phyloP scores from a whole-genome alignment of 2,329 filamentous ascomycete species.

The Pseudopyrenochaeta lycopersici region DNA sequence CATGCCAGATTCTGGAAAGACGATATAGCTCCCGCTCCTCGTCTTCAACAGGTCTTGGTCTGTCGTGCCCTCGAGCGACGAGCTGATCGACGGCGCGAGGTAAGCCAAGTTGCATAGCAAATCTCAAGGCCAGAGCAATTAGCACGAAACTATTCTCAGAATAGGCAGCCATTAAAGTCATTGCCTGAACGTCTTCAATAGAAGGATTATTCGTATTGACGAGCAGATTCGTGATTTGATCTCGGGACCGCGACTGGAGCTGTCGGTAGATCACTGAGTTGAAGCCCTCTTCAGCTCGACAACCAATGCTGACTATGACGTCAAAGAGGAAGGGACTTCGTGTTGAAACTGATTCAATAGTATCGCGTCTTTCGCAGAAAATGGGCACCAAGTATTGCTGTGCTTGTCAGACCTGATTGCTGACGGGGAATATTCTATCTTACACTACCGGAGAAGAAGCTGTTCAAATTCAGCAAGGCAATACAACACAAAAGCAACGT shows the following conservation, averaged over 20 bases:
- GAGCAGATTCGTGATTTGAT: slow-evolving; percentile 58
- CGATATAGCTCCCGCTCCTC: slow-evolving; percentile 47
- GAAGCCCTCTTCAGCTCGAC: slow-evolving; percentile 57
- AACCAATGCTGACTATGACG: slow-evolving; percentile 62
- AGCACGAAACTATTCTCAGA: slow-evolving; percentile 62
- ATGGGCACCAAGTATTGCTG: slow-evolving; percentile 61
- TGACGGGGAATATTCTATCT: not conserved
- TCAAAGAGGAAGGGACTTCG: slow-evolving; percentile 62
- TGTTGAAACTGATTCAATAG: slow-evolving; percentile 55
- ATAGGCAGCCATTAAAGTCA: slow-evolving; percentile 63
- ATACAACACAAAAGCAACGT: not conserved
- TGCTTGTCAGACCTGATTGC: slow-evolving; percentile 1
- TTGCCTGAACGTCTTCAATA: slow-evolving; percentile 62
- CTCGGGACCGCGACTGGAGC: slow-evolving; percentile 42
- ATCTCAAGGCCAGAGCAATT: slow-evolving; percentile 60
- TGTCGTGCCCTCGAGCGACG: slow-evolving; percentile 39
- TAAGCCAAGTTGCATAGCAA: slow-evolving; percentile 60
- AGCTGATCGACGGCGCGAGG: slow-evolving; percentile 51
- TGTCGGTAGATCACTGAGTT: slow-evolving; percentile 49
- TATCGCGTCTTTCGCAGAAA: slow-evolving; percentile 58
- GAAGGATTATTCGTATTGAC: slow-evolving; percentile 52
- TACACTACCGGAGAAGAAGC: slow-evolving; percentile 46
- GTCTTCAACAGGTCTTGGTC: slow-evolving; percentile 8
- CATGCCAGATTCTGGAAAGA: slow-evolving; percentile 60
- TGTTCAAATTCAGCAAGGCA: slow-evolving; percentile 9